These are phyloP conservation scores for Pseudocercospora pini-densiflorae DNA, from an alignment of 2,329 filamentous ascomycete genomes.

Conservation along the genomic window DNA sequence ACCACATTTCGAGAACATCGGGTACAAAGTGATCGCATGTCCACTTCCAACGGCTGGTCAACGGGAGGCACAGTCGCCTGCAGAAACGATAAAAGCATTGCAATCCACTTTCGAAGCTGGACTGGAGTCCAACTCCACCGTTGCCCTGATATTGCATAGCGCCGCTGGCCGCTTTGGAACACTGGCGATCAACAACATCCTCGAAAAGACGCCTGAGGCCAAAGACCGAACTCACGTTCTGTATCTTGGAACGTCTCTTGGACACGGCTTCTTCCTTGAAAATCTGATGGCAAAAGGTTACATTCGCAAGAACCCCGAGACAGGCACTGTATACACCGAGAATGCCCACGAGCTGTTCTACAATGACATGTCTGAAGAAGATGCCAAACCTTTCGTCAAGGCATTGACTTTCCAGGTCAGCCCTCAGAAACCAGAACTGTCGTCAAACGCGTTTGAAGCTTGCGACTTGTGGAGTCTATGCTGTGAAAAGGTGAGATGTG, in stretches of 20 bases:
- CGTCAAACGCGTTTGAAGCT: neutral
- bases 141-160: slow-evolving; percentile 16
- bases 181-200: slow-evolving; percentile 14
- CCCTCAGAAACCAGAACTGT: neutral
- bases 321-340: slow-evolving; percentile 1
- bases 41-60: slow-evolving; percentile 16
- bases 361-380: slow-evolving; percentile 19
- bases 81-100: slow-evolving; percentile 12
- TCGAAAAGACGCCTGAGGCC: neutral
- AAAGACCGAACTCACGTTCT: slow-evolving; percentile 4
- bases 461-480: neutral
- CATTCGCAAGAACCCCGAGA: slow-evolving; percentile 1
- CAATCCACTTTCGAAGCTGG: neutral
- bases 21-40: slow-evolving; percentile 14
- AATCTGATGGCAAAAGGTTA: neutral
- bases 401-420: slow-evolving; percentile 15
- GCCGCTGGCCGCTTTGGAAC: slow-evolving; percentile 15
- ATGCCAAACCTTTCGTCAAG: slow-evolving; percentile 13
- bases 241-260: slow-evolving; percentile 18
- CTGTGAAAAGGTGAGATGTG: neutral
- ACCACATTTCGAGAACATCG: slow-evolving; percentile 15
- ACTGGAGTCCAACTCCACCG: neutral
- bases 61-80: neutral
- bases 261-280: neutral
- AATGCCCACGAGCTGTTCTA: slow-evolving; percentile 14